Conservation (phyloP, 352 stramenopile species). For the Globisporangium spinosum region DNA sequence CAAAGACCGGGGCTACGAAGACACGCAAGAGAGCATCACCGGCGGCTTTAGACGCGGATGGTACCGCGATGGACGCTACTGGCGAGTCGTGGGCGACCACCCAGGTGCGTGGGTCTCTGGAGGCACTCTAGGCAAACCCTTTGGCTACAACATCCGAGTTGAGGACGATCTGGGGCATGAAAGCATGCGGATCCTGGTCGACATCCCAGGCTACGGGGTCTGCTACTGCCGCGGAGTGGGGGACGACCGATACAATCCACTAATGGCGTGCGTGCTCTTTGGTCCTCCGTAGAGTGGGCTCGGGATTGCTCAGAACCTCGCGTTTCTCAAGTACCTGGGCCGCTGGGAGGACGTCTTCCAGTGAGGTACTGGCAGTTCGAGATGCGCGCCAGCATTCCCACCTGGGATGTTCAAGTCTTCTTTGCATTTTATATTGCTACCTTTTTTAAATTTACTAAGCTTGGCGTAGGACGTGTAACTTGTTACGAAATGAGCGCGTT, state of each 20-base stretch:
- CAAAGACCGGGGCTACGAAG: background rate
- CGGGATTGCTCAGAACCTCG: background rate
- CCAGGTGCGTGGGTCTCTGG: background rate
- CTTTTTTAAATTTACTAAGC: constrained; percentile 7
- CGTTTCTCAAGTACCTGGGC: background rate
- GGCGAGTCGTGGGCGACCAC: background rate
- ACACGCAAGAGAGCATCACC: background rate
- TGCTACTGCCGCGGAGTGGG: constrained; percentile 7
- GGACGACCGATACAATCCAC: background rate
- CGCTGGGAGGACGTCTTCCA: constrained; percentile 4
- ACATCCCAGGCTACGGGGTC: constrained; percentile 6
- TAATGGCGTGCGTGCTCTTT: constrained; percentile 9
- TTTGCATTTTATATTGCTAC: constrained; percentile 1
- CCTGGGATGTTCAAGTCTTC: background rate
- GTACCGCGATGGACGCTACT: constrained; percentile 10
- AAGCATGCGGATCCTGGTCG: constrained; percentile 5
- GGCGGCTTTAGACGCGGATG: constrained; percentile 4
- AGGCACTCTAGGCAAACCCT: background rate
- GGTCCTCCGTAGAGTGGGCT: background rate
- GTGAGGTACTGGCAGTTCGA: background rate
- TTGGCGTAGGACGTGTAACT: background rate
- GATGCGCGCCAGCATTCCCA: background rate
- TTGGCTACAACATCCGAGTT: background rate
- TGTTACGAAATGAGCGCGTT: background rate
- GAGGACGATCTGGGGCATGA: background rate